These are phyloP conservation scores for Melampsora larici-populina DNA, from an alignment of 1,284 basidiomycete species.

Conservation along the genomic window DNA sequence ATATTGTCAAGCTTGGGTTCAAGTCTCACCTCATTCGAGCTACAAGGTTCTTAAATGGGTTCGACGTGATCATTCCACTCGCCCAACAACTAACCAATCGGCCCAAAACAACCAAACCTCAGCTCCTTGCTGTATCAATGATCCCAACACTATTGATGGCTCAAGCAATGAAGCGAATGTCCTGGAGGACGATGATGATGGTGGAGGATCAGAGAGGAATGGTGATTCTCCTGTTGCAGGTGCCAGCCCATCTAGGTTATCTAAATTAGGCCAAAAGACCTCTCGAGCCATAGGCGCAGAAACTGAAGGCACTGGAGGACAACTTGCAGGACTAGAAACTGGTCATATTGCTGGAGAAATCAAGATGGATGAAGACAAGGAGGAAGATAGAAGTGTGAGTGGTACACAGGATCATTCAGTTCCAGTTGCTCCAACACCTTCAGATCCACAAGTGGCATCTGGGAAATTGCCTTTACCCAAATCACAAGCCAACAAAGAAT, in stretches of 20 bases:
- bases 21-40: constrained; percentile 17
- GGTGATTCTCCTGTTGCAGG: not conserved
- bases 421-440: not conserved
- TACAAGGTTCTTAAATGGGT: constrained; percentile 40
- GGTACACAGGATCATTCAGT: not conserved
- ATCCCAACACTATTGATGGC: constrained; percentile 18
- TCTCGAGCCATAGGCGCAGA: constrained; percentile 15
- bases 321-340: constrained; percentile 27
- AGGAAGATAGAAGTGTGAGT: constrained; percentile 10
- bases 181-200: constrained; percentile 11
- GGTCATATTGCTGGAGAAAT: constrained; percentile 28
- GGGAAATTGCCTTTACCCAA: not conserved
- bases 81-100: not conserved
- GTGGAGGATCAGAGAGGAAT: not conserved
- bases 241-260: not conserved
- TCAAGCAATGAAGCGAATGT: constrained; percentile 19
- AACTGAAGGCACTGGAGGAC: constrained; percentile 26
- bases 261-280: constrained; percentile 27
- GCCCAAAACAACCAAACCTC: not conserved
- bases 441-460: not conserved
- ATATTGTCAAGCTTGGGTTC: constrained; percentile 29
- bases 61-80: not conserved
- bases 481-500: not conserved
- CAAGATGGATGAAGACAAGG: constrained; percentile 23
- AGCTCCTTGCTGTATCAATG: constrained; percentile 3